These are phyloP conservation scores for Fusarium siculi DNA, from an alignment of 2,329 filamentous ascomycete species.

Conservation along the genomic window DNA sequence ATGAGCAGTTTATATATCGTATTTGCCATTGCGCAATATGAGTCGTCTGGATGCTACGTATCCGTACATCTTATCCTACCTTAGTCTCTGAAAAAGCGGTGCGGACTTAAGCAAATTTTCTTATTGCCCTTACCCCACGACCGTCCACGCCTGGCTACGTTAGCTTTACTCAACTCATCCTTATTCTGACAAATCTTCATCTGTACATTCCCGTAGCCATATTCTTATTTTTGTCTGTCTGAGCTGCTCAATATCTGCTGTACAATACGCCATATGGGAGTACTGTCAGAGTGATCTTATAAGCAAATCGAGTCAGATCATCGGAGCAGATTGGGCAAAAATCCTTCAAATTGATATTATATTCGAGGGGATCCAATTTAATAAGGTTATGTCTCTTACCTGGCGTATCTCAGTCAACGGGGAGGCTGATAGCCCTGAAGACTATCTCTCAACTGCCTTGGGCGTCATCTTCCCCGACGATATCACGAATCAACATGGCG, in stretches of 20 bases:
- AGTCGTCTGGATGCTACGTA: neutral
- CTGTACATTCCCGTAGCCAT: neutral
- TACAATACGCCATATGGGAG: neutral
- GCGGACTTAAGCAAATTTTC: slow-evolving; percentile 28
- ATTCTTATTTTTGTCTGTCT: neutral
- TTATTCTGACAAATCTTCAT: neutral
- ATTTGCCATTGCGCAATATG: neutral
- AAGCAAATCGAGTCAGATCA: neutral
- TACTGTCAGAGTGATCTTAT: neutral
- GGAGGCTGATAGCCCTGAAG: slow-evolving; percentile 58
- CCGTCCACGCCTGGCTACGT: neutral
- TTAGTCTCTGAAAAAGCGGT: slow-evolving; percentile 25
- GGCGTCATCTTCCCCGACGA: slow-evolving; percentile 76
- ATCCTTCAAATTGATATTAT: neutral
- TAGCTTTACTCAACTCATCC: neutral
- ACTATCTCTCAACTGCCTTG: slow-evolving; percentile 68
- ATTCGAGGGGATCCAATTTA: neutral
- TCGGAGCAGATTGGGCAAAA: neutral
- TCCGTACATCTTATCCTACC: neutral
- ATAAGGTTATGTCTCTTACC: slow-evolving; percentile 56
- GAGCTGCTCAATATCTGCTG: neutral
- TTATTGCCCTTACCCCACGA: slow-evolving; percentile 17
- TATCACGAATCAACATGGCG: slow-evolving; percentile 73
- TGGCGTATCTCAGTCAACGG: slow-evolving; percentile 46
- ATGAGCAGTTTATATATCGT: neutral